Evolutionary conservation across 306 rosid species (phyloP), one percentile per base, ranked within the genome.

Genomic region (Lotus japonicus): DNA sequence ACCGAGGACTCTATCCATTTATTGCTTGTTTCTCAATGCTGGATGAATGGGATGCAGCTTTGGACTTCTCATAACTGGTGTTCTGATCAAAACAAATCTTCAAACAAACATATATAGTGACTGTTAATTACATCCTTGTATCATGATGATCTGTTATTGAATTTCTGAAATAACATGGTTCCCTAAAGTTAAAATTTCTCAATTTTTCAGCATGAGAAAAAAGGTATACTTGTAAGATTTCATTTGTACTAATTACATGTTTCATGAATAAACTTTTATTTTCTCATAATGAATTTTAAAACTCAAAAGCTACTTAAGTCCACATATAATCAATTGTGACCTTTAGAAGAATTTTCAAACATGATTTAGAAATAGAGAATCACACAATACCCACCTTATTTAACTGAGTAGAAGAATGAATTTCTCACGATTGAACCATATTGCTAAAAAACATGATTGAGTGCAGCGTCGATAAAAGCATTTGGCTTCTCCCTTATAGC

Each of bases 371-470:
- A 57, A 49, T 21, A 13, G 12, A 66, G 51, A 78, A 58, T 41
- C 38, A 36, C 9, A 54, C 4, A 4, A 4, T 9, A 63, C 62
- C 68, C 31, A 23, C 23, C 52, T 45, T 6, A 3, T 4, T 45
- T 9, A 17, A 2, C 7, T 2, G 42, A 4, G 2, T 38, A 38
- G 10, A 38, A 2, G 16, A 45, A 21, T 3, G 19, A 19, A n/a
- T 45, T 3, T n/a, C 14, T n/a, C 50, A n/a, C 6, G 18, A 7
- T 1, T 14, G 9, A 18, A 51, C 72, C 70, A 55, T 45, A 58
- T 39, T 45, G 50, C 36, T n/a, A 5, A 65, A 65, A 89, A 81
- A 87, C 92, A 79, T 86, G 44, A 86, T 89, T 86, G 92, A 67
- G 77, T 81, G 84, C 73, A 87, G 88, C 73, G 87, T 46, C 51